A percentile compares a stretch with the other conserved stretches of the same genome.
phyloP scores from a whole-genome alignment of 768 basidiomycete species.

The Leccinum subgranulosum region DNA sequence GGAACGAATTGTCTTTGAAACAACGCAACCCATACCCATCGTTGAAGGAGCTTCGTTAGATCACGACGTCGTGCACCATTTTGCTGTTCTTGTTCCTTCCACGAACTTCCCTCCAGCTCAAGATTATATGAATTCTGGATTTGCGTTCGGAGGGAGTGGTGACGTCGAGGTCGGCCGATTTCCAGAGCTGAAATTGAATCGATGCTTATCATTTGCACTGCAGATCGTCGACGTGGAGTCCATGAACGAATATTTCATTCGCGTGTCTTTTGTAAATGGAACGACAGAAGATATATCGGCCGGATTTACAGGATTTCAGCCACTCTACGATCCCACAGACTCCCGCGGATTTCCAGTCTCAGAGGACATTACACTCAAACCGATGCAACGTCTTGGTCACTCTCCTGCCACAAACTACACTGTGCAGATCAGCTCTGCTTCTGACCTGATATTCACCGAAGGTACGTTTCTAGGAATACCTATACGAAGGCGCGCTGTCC shows the following conservation, averaged over 20 bases:
- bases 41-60: background rate
- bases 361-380: background rate
- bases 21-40: slow-evolving; percentile 1
- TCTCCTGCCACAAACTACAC: background rate
- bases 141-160: background rate
- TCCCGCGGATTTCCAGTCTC: background rate
- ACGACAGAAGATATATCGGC: slow-evolving; percentile 1
- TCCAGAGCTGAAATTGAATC: background rate
- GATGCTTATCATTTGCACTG: background rate
- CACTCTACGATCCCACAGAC: background rate
- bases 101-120: slow-evolving; percentile 20
- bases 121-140: background rate
- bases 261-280: slow-evolving; percentile 4
- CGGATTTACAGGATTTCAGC: slow-evolving; percentile 9
- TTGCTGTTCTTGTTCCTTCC: slow-evolving; percentile 17
- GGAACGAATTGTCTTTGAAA: slow-evolving; percentile 17
- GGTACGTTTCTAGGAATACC: background rate
- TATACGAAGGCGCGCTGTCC: background rate
- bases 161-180: background rate
- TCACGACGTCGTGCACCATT: slow-evolving; percentile 6
- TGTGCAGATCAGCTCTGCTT: background rate
- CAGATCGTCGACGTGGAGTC: background rate
- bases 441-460: background rate
- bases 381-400: background rate
- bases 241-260: slow-evolving; percentile 10